A percentile compares a stretch with the other conserved stretches of the same genome.
These are phyloP conservation scores for Gracilaria domingensis DNA, from an alignment of 23 red algal species.

Conservation along the genomic window DNA sequence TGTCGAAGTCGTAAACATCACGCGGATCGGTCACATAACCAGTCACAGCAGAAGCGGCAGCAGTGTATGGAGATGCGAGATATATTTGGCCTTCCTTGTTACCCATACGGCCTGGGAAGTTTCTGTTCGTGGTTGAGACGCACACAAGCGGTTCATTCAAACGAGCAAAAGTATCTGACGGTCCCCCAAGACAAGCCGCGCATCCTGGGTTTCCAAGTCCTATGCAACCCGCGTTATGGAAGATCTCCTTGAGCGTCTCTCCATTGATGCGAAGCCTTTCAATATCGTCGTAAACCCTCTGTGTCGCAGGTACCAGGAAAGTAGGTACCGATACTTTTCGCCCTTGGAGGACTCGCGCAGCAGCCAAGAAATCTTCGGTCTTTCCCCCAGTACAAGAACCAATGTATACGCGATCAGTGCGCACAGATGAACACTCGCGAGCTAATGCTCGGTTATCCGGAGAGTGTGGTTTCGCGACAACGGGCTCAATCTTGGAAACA, in stretches of 20 bases:
- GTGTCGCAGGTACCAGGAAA: conserved; percentile 96
- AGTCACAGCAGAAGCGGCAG: conserved; percentile 92
- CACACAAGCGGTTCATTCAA: conserved; percentile 90
- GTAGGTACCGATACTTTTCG: conserved; percentile 93
- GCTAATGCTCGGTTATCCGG: conserved; percentile 96
- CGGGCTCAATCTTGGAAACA: conserved; percentile 83
- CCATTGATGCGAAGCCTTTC: conserved; percentile 79
- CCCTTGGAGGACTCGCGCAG: conserved; percentile 93
- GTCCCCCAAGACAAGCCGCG: conserved; percentile 97
- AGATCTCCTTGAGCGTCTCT: conserved; percentile 90
- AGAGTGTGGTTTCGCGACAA: conserved; percentile 97
- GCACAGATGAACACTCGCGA: conserved; percentile 77
- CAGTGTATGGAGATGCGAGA: conserved; percentile 97
- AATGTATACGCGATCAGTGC: conserved; percentile 93
- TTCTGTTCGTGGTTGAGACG: conserved; percentile 98
- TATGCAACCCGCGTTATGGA: conserved; percentile 87
- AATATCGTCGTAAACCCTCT: conserved; percentile 85
- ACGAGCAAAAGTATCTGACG: conserved; percentile 98
- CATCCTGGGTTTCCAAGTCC: conserved; percentile 87
- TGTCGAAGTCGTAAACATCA: conserved; percentile 94
- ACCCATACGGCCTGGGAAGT: conserved; percentile 98
- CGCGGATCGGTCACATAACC: conserved; percentile 96
- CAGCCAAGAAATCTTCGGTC: conserved; percentile 98
- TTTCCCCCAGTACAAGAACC: conserved; percentile 99
- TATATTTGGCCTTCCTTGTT: conserved; percentile 87